Conservation (phyloP, 768 basidiomycete species). For the Lactarius hengduanensis region DNA sequence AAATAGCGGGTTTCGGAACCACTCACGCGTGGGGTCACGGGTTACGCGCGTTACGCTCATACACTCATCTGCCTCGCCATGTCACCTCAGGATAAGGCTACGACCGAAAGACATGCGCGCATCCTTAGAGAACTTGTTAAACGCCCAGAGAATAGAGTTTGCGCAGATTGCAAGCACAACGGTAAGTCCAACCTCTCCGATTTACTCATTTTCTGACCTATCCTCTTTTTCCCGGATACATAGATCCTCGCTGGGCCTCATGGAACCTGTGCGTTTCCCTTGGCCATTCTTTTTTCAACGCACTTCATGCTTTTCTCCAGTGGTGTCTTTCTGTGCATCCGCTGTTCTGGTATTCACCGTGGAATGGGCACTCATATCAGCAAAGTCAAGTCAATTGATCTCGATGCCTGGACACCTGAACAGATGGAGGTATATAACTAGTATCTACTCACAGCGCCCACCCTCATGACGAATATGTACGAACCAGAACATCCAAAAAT, state of each 20-base stretch:
- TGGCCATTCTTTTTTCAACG: slow-evolving; percentile 5
- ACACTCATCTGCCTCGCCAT: slow-evolving; percentile 33
- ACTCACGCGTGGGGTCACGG: slow-evolving; percentile 5
- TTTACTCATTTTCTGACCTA: background rate
- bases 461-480: background rate
- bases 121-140: slow-evolving; percentile 87
- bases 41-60: background rate
- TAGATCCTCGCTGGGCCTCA: slow-evolving; percentile 97
- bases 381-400: slow-evolving; percentile 95
- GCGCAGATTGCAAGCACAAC: slow-evolving; percentile 96
- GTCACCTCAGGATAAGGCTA: slow-evolving; percentile 75
- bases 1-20: too few relatives aligned
- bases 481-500: slow-evolving; percentile 75
- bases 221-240: background rate
- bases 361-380: slow-evolving; percentile 99
- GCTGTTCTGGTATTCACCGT: slow-evolving; percentile 96
- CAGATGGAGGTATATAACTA: slow-evolving; percentile 77
- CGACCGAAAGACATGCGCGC: slow-evolving; percentile 73
- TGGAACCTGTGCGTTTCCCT: slow-evolving; percentile 80
- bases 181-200: slow-evolving; percentile 50
- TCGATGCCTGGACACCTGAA: slow-evolving; percentile 96
- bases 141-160: slow-evolving; percentile 87
- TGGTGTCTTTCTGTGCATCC: slow-evolving; percentile 92
- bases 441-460: slow-evolving; percentile 3
- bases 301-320: slow-evolving; percentile 39